Conservation (phyloP, 805 yeast genomes). For the Ogataea pini region DNA sequence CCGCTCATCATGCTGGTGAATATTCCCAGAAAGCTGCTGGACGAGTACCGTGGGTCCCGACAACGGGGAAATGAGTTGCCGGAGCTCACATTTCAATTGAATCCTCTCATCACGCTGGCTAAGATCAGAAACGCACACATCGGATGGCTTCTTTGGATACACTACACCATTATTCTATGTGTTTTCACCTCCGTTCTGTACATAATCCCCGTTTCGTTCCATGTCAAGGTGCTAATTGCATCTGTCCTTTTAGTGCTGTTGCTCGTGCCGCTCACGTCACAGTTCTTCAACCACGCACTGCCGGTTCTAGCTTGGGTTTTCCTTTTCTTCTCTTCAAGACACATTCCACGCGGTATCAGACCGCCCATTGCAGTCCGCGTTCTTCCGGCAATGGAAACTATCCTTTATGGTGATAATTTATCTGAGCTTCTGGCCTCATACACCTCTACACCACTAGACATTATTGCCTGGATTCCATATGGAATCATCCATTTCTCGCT, state of each 20-base stretch:
- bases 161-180: conserved; percentile 21
- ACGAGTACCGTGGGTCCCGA: conserved; percentile 19
- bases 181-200: conserved; percentile 27
- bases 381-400: conserved; percentile 90
- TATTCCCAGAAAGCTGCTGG: conserved; percentile 8
- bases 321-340: conserved; percentile 74
- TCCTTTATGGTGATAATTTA: conserved; percentile 88
- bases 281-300: conserved; percentile 78
- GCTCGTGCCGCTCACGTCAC: conserved; percentile 74
- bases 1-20: conserved; percentile 3
- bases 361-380: conserved; percentile 89
- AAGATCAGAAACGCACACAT: conserved; percentile 7
- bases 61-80: conserved; percentile 17
- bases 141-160: conserved; percentile 13
- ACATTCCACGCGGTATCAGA: conserved; percentile 70
- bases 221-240: conserved; percentile 21
- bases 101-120: conserved; percentile 15
- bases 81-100: conserved; percentile 11
- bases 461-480: conserved; percentile 93
- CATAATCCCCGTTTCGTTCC: conserved; percentile 24
- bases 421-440: conserved; percentile 80
- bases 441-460: conserved; percentile 65
- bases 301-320: conserved; percentile 90
- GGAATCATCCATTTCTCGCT: conserved; percentile 89
- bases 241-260: conserved; percentile 33